These are phyloP conservation scores for Aegilops umbellulata DNA, from an alignment of 176 grass and related monocot genomes.

Conservation along the genomic window DNA sequence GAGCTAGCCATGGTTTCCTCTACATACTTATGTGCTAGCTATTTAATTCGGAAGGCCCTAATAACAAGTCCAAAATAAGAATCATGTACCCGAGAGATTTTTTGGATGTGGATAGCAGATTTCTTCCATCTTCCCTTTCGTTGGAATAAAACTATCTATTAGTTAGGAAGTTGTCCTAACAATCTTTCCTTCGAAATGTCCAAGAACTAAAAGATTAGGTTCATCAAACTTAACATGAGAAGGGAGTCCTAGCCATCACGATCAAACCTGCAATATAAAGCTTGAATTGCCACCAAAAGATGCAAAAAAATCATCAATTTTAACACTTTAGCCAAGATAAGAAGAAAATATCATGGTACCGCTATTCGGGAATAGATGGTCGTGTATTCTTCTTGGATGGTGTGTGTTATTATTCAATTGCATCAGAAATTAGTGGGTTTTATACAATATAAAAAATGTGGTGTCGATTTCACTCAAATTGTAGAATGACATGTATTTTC, in stretches of 20 bases:
- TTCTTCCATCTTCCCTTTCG: constrained; percentile 44
- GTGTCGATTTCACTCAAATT: too few relatives aligned
- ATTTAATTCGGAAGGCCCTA: not conserved
- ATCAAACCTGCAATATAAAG: constrained; percentile 41
- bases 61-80: not conserved
- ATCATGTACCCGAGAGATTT: constrained; percentile 72
- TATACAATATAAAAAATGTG: too few relatives aligned
- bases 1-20: not conserved
- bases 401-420: too few relatives aligned
- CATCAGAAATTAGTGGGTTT: too few relatives aligned
- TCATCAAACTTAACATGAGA: constrained; percentile 75
- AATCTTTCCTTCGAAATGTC: constrained; percentile 62
- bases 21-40: not conserved
- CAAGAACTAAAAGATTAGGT: constrained; percentile 52
- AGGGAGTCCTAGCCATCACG: constrained; percentile 54
- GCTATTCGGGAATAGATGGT: too few relatives aligned
- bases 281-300: not conserved
- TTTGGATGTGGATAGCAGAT: constrained; percentile 83
- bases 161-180: constrained; percentile 23
- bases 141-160: constrained; percentile 62
- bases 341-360: too few relatives aligned
- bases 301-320: too few relatives aligned
- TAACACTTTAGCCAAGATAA: too few relatives aligned
- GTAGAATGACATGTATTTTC: too few relatives aligned
- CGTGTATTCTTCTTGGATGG: too few relatives aligned